Base-by-base conservation (phyloP, 2,329 filamentous ascomycete genomes). In the Dothistroma pini region DNA sequence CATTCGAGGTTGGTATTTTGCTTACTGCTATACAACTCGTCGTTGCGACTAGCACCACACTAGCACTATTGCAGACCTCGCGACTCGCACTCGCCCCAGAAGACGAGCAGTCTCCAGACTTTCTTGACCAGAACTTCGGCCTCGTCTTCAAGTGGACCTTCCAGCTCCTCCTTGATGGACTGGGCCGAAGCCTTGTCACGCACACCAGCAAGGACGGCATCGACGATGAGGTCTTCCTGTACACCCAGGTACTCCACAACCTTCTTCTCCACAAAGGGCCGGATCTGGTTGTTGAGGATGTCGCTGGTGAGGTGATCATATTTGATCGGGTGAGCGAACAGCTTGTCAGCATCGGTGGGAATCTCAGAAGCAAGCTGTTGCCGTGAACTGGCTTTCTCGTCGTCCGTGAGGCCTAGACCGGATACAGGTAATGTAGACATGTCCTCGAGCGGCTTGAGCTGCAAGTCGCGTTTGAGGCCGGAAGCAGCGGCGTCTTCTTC, bases 201-300 rank as follows among this genome's bases (percentile, higher is more conserved):
- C 64, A 99, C 79, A 76, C 96, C 91, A 70, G 92, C 89, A 72
- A 97, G 89, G 44, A 97, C 91, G 49, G 95, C 88, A 72, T 96
- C 93, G 34, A 99, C 92, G 53, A 99, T 81, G 79, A 97, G 88
- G 77, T 97, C 91, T 75, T 99, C 95, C 77, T 97, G 92, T 60
- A 99, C 90, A 62, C 96, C 96, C 54, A 99, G 84, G 70, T 95
- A 96, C 76, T 99, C 95, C 63, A 99, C 89, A 68, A 97, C 91
- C 83, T 97, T 99, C 84, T 96, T 96, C 80, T 96, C 92, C 59
- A 97, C 91, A 78, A 97, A 99, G 32, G 93, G 93, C 71, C 90
- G 86, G 68, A 99, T 85, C 74, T 97, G 93, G 66, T 96, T 90
- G 63, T 86, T 84, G 62, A 97, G 86, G 48, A 95, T 84, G 16